Evolutionary conservation across 73 alveolate species (phyloP), one percentile per base, ranked within the genome.

Genomic region (Chromera velia): DNA sequence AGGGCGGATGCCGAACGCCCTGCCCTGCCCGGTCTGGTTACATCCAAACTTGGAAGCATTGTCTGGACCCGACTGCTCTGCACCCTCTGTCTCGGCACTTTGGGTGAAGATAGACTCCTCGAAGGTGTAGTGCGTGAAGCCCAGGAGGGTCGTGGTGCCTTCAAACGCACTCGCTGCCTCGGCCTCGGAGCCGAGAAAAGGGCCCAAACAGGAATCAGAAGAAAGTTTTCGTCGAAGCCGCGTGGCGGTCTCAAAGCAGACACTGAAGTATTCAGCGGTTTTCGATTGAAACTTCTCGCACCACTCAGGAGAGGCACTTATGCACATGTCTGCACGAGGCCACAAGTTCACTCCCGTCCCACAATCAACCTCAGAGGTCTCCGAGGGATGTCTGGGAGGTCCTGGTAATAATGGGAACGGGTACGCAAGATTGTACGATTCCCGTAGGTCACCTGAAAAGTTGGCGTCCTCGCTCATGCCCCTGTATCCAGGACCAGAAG

Each of bases 101-200:
- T n/a, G n/a, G 9, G 33, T 40, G 22, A 64, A 64, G 9, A 7
- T 34, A 66, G 40, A 34, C 67, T 71, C 69, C 6, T 55, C 30
- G 30, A 34, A 71, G 77, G 33, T 71, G 67, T 71, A 71, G n/a
- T 71, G 77, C 33, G 77, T 71, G 32, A 71, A 71, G 30, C 77
- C 77, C 33, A 71, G 67, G 40, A 71, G 28, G 55, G 67, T 71
- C 30, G 45, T 71, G 27, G 77, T 34, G 7, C 77, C 6, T 13
- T n/a, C 49, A n/a, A 71, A 71, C 45, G 77, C 77, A 18, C 33
- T 48, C 9, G 33, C 77, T 26, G 77, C 24, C 32, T 9, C 26
- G 22, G 66, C 76, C 9, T 33, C 76, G n/a, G 33, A 10, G 29
- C 77, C 1, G 17, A 71, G 40, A 34, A 34, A 71, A 10, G 34